These are phyloP conservation scores for Metschnikowia koreensis DNA, from an alignment of 805 yeast species.

Conservation along the genomic window DNA sequence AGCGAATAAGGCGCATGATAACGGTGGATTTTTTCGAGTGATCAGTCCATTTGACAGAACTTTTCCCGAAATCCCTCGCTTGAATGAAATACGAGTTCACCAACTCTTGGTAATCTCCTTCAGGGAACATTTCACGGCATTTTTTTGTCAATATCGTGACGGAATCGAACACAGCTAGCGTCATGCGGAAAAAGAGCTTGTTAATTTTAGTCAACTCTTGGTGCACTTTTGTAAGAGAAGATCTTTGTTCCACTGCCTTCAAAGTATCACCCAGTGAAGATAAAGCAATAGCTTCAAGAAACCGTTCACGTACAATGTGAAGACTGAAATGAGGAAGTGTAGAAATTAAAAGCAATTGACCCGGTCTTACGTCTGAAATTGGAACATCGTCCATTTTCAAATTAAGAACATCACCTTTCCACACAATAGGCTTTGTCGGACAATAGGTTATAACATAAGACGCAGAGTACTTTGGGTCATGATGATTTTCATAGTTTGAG, in stretches of 20 bases:
- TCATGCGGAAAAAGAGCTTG: constrained; percentile 63
- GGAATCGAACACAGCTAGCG: constrained; percentile 62
- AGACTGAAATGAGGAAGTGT: constrained; percentile 60
- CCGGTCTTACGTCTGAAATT: constrained; percentile 58
- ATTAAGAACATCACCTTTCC: constrained; percentile 81
- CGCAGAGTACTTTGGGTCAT: constrained; percentile 30
- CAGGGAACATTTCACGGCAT: constrained; percentile 48
- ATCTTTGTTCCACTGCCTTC: constrained; percentile 57
- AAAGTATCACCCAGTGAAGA: constrained; percentile 38
- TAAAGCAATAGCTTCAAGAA: constrained; percentile 53
- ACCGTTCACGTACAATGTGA: constrained; percentile 53
- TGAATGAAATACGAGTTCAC: constrained; percentile 73
- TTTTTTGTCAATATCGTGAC: constrained; percentile 52
- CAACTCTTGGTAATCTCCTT: constrained; percentile 68
- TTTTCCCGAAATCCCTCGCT: constrained; percentile 78
- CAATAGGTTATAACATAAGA: constrained; percentile 73
- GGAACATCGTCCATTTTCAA: constrained; percentile 48
- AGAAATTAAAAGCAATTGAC: constrained; percentile 64
- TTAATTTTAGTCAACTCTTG: constrained; percentile 66
- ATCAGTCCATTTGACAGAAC: constrained; percentile 63
- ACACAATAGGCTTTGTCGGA: constrained; percentile 80
- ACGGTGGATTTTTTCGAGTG: constrained; percentile 64
- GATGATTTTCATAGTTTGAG: constrained; percentile 12
- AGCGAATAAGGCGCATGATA: constrained; percentile 66
- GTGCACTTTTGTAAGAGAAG: constrained; percentile 72